Conservation (phyloP, 1,284 basidiomycete genomes). For the Coniferiporia weirii region DNA sequence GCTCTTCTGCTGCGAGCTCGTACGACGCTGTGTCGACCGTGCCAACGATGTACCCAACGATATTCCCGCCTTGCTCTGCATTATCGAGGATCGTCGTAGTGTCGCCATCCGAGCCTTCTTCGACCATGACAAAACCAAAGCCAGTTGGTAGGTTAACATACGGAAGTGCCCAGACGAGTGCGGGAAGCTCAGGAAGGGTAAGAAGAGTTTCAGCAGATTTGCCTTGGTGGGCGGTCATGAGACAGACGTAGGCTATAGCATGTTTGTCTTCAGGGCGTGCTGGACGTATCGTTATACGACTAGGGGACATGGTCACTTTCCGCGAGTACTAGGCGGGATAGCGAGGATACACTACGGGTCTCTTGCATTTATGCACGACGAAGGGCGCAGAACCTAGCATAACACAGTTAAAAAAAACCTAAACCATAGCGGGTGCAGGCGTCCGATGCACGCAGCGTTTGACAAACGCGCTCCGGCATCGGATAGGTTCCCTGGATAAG, state of each 20-base stretch:
- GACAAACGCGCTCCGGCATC: too few species aligned
- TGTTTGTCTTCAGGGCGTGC: not conserved
- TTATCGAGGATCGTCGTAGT: too few species aligned
- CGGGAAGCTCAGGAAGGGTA: slow-evolving; percentile 16
- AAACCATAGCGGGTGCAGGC: too few species aligned
- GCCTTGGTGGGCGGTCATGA: slow-evolving; percentile 19
- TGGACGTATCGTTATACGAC: not conserved
- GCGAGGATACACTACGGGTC: not conserved
- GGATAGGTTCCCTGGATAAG: too few species aligned
- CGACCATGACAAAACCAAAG: slow-evolving; percentile 17
- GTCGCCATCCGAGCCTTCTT: not conserved
- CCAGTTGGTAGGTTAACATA: slow-evolving; percentile 18
- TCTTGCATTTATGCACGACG: not conserved
- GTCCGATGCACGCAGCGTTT: too few species aligned
- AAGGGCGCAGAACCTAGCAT: too few species aligned
- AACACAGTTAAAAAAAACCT: too few species aligned
- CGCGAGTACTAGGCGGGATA: not conserved
- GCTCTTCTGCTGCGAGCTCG: slow-evolving; percentile 12
- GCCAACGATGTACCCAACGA: slow-evolving; percentile 22
- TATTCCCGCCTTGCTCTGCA: not conserved
- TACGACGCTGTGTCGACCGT: slow-evolving; percentile 18
- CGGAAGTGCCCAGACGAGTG: slow-evolving; percentile 21
- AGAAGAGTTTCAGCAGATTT: slow-evolving; percentile 18
- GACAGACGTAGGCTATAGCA: not conserved
- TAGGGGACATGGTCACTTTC: not conserved